Evolutionary conservation across 345 rosid genomes (phyloP), one percentile per base, ranked within the genome.

Genomic region (Bretschneidera sinensis): DNA sequence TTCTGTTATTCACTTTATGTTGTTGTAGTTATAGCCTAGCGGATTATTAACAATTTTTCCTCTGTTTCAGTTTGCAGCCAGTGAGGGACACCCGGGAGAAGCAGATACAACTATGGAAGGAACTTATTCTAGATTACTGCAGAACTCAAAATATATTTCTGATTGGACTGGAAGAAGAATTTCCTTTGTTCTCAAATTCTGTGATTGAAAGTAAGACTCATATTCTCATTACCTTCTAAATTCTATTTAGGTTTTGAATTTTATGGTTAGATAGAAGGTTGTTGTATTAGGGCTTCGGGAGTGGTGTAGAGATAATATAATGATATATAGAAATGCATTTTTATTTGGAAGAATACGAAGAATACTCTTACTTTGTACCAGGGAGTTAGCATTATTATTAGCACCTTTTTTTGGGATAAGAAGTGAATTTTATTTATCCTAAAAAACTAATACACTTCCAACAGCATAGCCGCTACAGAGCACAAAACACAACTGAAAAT

Each of bases 1-100:
- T 17, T 33, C 16, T 28, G 6, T 17, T 34, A 21, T 17, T 17
- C 43, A 0, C n/a, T 6, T 21, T 11, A 28, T 11, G n/a, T 35
- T 51, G 52, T 13, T 22, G 53, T 48, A 31, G 20, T 51, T 31
- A 17, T 64, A 1, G 9, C 18, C 5, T 24, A 51, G 50, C 24
- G 2, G 25, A 34, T 18, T 51, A 0, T 51, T 17, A 48, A 20
- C 17, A 56, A 53, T 23, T 20, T 39, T 6, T 62, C 19, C 15
- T 63, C 54, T 22, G 25, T 20, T 39, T 43, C 68, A 94, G 99
- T 61, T 79, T 94, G 86, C 99, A 94, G 81, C 92, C 95, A 10
- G 95, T 94, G 55, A 88, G 89, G 68, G 97, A 94, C 62, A 90
- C 97, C 11, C 83, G 97, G 52, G 99, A 94, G 79, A 94, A 94